Evolutionary conservation across 2,329 filamentous ascomycete species (phyloP).

Genomic region (Fusarium sarcochroum): DNA sequence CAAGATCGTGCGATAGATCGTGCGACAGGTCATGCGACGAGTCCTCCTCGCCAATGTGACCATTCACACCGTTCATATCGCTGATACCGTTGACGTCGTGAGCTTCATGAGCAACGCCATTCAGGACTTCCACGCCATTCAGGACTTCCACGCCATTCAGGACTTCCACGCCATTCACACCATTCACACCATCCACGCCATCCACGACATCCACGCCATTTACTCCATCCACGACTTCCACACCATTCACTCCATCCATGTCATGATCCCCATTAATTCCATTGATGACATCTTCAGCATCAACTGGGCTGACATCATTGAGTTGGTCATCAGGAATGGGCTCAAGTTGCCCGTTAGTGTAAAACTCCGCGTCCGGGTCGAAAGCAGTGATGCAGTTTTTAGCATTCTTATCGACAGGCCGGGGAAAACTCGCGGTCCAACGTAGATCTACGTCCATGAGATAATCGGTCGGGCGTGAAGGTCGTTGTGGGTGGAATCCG

Average conservation of each 20-base stretch:
- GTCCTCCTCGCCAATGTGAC: conserved; percentile 49
- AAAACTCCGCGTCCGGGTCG: conserved; percentile 52
- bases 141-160: conserved; percentile 17
- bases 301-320: conserved; percentile 30
- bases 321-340: conserved; percentile 37
- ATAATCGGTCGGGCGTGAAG: conserved; percentile 57
- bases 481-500: conserved; percentile 44
- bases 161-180: conserved; percentile 28
- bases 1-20: conserved; percentile 56
- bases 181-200: conserved; percentile 10
- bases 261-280: conserved; percentile 15
- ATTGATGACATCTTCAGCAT: conserved; percentile 32
- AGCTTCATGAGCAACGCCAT: conserved; percentile 7
- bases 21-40: conserved; percentile 53
- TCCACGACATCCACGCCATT: conserved; percentile 20
- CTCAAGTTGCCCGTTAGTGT: conserved; percentile 44
- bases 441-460: conserved; percentile 64
- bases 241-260: conserved; percentile 23
- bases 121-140: conserved; percentile 9
- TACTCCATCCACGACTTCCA: conserved; percentile 20
- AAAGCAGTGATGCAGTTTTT: conserved; percentile 61
- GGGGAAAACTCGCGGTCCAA: conserved; percentile 59
- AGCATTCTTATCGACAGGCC: conserved; percentile 58
- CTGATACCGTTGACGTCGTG: conserved; percentile 14
- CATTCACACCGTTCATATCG: conserved; percentile 31